These are phyloP conservation scores for Colletotrichum sansevieriae DNA, from an alignment of 2,329 filamentous ascomycete genomes.

Conservation along the genomic window DNA sequence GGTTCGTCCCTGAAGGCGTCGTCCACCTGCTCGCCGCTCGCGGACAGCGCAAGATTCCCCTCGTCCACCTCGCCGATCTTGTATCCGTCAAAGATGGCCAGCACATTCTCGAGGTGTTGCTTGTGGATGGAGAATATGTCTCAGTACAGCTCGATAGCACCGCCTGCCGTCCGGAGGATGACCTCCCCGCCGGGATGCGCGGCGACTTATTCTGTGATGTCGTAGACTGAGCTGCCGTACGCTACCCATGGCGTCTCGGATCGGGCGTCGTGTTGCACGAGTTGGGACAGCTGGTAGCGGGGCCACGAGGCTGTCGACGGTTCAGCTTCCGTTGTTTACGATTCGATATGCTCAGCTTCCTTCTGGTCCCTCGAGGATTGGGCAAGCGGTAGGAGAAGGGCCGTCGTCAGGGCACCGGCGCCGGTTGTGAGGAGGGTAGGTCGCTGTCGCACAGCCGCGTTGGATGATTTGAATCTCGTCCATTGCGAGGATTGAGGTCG, in stretches of 20 bases:
- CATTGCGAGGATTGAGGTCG: too few relatives aligned
- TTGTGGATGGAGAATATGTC: conserved; percentile 66
- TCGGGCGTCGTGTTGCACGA: conserved; percentile 52
- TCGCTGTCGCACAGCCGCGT: too few relatives aligned
- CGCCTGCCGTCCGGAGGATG: conserved; percentile 62
- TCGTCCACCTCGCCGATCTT: conserved; percentile 60
- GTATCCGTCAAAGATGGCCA: conserved; percentile 62
- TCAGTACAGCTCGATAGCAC: conserved; percentile 64
- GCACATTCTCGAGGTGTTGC: conserved; percentile 56
- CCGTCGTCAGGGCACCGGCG: background rate
- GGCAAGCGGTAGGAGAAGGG: background rate
- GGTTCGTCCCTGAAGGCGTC: conserved; percentile 60
- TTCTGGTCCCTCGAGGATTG: background rate
- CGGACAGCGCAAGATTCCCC: conserved; percentile 42
- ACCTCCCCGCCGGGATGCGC: conserved; percentile 65
- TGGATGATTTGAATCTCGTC: too few relatives aligned
- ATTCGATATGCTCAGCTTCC: too few relatives aligned
- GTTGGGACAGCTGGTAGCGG: conserved; percentile 49
- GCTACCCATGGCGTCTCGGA: conserved; percentile 61
- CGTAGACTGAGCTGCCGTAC: conserved; percentile 60
- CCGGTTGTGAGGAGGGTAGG: conserved; percentile 6
- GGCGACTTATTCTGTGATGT: conserved; percentile 65
- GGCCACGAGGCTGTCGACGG: background rate
- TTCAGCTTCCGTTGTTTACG: background rate
- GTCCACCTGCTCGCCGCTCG: conserved; percentile 54